Evolutionary conservation across 257 asterid species (phyloP), one percentile per base, ranked within the genome.

Genomic region (Rehmannia glutinosa): DNA sequence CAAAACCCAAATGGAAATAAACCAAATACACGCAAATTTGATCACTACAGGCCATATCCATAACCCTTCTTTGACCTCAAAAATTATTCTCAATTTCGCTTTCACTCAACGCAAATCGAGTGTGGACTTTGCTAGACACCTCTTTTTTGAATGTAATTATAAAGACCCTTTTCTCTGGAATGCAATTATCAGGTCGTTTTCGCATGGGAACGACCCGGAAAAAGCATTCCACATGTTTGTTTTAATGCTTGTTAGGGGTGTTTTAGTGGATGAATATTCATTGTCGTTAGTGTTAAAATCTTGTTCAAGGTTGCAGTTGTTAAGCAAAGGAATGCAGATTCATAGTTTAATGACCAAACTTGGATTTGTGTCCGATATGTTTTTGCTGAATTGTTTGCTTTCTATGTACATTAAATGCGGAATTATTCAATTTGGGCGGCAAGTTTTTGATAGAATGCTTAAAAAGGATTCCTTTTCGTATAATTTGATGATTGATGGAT

Each of bases 401-500:
- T 69, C 73, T 20, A 56, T 85, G 87, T 91, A 91, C 38, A 53
- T 71, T 9, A 91, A 80, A 74, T 82, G 90, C 38, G 92, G 90
- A 32, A 50, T 20, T 49, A n/a, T 85, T 38, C 85, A 73, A 12
- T 70, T 66, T 35, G 88, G 87, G 46, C 69, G 89, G 35, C 83
- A 15, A 19, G 60, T 87, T 53, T 89, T 91, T 80, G 94, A 91
- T 69, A 75, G 82, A 66, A 80, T 89, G 86, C 45, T 2, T 27
- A 61, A 19, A 11, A 86, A 78, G 75, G 98, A 89, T 57, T 74
- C 89, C 0, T 80, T 88, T 73, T 79, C 98, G 57, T 89, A 85
- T 70, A 91, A 89, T 73, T 76, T 87, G 70, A 88, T 91, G 84
- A 79, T 89, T 67, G 95, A 85, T 83, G 96, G 98, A 68, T 91